Conservation (phyloP, 441 rosid genomes). For the Capsella rubella region DNA sequence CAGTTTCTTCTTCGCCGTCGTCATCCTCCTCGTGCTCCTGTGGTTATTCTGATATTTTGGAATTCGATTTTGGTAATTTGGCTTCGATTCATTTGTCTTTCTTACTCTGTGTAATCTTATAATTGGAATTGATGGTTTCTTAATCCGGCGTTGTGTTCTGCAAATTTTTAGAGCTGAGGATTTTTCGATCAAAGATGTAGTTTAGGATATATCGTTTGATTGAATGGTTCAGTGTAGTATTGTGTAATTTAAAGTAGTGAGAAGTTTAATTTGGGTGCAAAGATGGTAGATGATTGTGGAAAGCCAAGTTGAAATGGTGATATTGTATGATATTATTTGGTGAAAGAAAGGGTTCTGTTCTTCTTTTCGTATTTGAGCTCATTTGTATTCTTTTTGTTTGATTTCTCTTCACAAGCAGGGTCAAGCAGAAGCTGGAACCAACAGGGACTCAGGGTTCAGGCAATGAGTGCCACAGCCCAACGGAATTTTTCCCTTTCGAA, state of each 20-base stretch:
- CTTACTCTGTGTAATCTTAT: neutral
- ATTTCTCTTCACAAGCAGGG: constrained; percentile 52
- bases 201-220: neutral
- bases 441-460: constrained; percentile 58
- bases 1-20: constrained; percentile 27
- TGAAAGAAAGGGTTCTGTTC: neutral
- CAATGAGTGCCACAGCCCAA: constrained; percentile 65
- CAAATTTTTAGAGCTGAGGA: neutral
- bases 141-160: neutral
- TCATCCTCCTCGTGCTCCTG: constrained; percentile 51
- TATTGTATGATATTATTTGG: neutral
- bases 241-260: neutral
- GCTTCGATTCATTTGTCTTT: constrained; percentile 1
- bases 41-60: constrained; percentile 45
- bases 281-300: constrained; percentile 16
- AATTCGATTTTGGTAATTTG: constrained; percentile 52
- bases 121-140: neutral
- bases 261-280: neutral
- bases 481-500: constrained; percentile 53
- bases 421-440: constrained; percentile 55
- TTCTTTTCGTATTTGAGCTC: neutral
- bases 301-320: neutral
- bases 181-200: neutral
- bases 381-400: constrained; percentile 6
- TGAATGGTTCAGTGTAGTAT: neutral